phyloP scores from a whole-genome alignment of 768 basidiomycete genomes.

The Amanita exitialis region DNA sequence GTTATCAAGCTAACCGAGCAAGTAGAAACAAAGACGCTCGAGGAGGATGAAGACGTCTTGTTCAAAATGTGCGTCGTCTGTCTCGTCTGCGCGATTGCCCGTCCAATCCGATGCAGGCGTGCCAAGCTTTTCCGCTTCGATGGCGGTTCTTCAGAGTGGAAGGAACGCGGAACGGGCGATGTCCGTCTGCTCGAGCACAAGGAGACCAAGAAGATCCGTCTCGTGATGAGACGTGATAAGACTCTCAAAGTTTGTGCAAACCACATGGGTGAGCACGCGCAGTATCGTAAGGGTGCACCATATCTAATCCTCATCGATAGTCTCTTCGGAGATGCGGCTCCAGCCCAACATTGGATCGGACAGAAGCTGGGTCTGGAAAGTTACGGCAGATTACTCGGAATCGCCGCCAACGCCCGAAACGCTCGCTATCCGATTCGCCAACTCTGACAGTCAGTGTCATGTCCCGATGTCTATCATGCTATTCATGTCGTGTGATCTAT shows the following conservation, averaged over 20 bases:
- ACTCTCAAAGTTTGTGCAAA: constrained; percentile 99
- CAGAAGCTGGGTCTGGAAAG: constrained; percentile 99
- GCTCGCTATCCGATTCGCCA: constrained; percentile 96
- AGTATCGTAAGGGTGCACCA: constrained; percentile 12
- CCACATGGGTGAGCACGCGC: constrained; percentile 64
- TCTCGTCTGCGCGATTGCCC: constrained; percentile 24
- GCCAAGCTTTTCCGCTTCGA: constrained; percentile 98
- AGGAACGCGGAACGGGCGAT: constrained; percentile 95
- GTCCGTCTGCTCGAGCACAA: constrained; percentile 88
- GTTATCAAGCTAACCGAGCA: constrained; percentile 94
- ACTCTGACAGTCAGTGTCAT: constrained; percentile 73
- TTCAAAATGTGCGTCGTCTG: constrained; percentile 84
- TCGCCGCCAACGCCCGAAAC: constrained; percentile 86
- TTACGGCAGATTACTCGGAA: constrained; percentile 91
- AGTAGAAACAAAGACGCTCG: constrained; percentile 89
- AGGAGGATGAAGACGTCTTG: constrained; percentile 86
- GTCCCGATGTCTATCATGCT: neutral
- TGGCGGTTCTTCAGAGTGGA: constrained; percentile 76
- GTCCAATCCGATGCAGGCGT: constrained; percentile 51
- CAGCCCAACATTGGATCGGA: constrained; percentile 98
- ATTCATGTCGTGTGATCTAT: constrained; percentile 5
- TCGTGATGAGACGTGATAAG: constrained; percentile 99
- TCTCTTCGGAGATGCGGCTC: constrained; percentile 83
- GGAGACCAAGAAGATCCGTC: constrained; percentile 81
- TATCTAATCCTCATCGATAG: constrained; percentile 29